Conservation (phyloP, 306 rosid species). For the Begonia masoniana region DNA sequence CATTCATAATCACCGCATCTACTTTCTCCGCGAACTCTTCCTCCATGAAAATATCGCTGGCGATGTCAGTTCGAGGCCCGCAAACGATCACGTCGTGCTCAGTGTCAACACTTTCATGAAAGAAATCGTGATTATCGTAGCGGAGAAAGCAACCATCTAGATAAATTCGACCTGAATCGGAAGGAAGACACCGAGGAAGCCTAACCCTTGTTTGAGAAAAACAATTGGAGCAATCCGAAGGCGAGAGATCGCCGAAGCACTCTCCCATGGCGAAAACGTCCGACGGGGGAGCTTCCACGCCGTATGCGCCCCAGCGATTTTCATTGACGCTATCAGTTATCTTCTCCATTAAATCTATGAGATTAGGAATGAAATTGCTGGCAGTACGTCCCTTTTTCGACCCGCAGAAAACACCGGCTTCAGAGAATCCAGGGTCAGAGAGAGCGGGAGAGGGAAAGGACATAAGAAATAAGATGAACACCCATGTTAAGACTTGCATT, state of each 20-base stretch:
- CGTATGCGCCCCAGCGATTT: slow-evolving; percentile 13
- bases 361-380: slow-evolving; percentile 5
- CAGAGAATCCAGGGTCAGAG: background rate
- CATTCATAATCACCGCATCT: slow-evolving; percentile 8
- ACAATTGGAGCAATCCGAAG: slow-evolving; percentile 20
- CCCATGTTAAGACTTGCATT: slow-evolving; percentile 15
- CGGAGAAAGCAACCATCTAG: slow-evolving; percentile 48
- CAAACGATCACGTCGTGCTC: slow-evolving; percentile 14
- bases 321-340: slow-evolving; percentile 15
- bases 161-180: slow-evolving; percentile 22
- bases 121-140: slow-evolving; percentile 28
- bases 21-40: slow-evolving; percentile 10
- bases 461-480: background rate
- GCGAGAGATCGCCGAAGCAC: slow-evolving; percentile 24
- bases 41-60: background rate
- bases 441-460: slow-evolving; percentile 3
- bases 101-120: slow-evolving; percentile 9
- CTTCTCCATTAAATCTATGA: slow-evolving; percentile 14
- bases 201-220: slow-evolving; percentile 13
- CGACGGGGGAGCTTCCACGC: background rate
- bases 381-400: background rate
- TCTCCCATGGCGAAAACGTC: slow-evolving; percentile 26
- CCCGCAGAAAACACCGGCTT: slow-evolving; percentile 22
- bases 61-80: background rate
- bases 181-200: slow-evolving; percentile 27